A percentile compares a stretch with the other conserved stretches of the same genome.
Conservation (phyloP, 2,329 filamentous ascomycete genomes). For the Colletotrichum spinosum region DNA sequence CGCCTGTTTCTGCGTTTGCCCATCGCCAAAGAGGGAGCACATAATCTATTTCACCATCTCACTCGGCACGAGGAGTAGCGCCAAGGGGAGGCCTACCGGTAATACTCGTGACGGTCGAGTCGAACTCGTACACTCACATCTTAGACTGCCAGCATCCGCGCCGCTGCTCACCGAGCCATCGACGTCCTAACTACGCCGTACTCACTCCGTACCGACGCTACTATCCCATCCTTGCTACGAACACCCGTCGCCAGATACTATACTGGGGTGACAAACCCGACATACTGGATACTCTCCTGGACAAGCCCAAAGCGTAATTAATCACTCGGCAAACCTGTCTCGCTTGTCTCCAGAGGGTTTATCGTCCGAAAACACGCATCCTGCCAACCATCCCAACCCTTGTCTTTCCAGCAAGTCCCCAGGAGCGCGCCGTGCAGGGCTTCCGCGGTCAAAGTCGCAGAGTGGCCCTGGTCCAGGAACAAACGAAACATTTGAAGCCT, state of each 20-base stretch:
- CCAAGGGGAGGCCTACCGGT: slow-evolving; percentile 8
- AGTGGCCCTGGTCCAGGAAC: slow-evolving; percentile 26
- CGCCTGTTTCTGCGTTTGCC: slow-evolving; percentile 14
- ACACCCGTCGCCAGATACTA: slow-evolving; percentile 13
- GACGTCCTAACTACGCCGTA: slow-evolving; percentile 1
- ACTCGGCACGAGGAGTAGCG: slow-evolving; percentile 11
- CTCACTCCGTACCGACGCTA: background rate
- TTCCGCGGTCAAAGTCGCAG: slow-evolving; percentile 30
- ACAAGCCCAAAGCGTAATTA: slow-evolving; percentile 32
- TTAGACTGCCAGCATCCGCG: slow-evolving; percentile 7
- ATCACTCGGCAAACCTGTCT: slow-evolving; percentile 34
- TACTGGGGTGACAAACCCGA: slow-evolving; percentile 2
- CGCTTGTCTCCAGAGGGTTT: slow-evolving; percentile 18
- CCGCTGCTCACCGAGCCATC: background rate
- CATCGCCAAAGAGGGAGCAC: slow-evolving; percentile 1
- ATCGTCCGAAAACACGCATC: slow-evolving; percentile 26
- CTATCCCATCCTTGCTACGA: slow-evolving; percentile 19
- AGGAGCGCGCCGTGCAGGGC: slow-evolving; percentile 36
- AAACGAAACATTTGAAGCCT: slow-evolving; percentile 36
- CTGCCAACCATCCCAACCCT: slow-evolving; percentile 17
- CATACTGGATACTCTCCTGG: slow-evolving; percentile 21
- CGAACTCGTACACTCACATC: slow-evolving; percentile 8
- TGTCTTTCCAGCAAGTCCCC: slow-evolving; percentile 35
- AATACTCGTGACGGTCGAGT: slow-evolving; percentile 6
- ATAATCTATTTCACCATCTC: background rate